Conservation (phyloP, 2,329 filamentous ascomycete genomes). For the Fusarium sp. region DNA sequence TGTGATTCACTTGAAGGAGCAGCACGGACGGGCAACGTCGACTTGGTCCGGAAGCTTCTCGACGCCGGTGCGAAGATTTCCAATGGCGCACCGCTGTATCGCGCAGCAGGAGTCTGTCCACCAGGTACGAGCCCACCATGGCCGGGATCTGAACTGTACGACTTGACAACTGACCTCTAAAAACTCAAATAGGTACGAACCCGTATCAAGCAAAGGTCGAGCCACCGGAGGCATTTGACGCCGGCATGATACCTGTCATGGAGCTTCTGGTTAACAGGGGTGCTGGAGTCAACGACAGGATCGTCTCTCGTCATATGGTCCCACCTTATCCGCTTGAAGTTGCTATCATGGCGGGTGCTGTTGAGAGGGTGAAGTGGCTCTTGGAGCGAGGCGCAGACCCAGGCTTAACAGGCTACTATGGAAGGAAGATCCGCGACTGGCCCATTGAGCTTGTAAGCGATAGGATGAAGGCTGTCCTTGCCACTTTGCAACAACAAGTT, state of each 20-base stretch:
- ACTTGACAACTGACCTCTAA: not conserved
- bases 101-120: slow-evolving; percentile 21
- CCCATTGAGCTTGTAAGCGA: not conserved
- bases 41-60: slow-evolving; percentile 28
- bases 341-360: slow-evolving; percentile 36
- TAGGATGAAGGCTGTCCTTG: slow-evolving; percentile 33
- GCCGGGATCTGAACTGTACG: not conserved
- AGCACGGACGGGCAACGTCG: not conserved
- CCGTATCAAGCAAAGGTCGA: not conserved
- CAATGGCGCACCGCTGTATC: slow-evolving; percentile 35
- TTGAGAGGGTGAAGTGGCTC: slow-evolving; percentile 37
- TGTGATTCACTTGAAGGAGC: slow-evolving; percentile 31
- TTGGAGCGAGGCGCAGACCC: slow-evolving; percentile 34
- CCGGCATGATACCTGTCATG: slow-evolving; percentile 31
- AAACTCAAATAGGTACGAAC: fast-evolving
- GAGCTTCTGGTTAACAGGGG: slow-evolving; percentile 22
- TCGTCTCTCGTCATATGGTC: slow-evolving; percentile 12
- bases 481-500: not conserved
- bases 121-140: not conserved
- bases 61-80: slow-evolving; percentile 22
- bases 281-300: slow-evolving; percentile 27
- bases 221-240: slow-evolving; percentile 18
- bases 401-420: slow-evolving; percentile 16
- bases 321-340: slow-evolving; percentile 32
- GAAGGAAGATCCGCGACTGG: slow-evolving; percentile 21